Base-by-base conservation (phyloP, 1,284 basidiomycete genomes). In the Trametes versicolor region DNA sequence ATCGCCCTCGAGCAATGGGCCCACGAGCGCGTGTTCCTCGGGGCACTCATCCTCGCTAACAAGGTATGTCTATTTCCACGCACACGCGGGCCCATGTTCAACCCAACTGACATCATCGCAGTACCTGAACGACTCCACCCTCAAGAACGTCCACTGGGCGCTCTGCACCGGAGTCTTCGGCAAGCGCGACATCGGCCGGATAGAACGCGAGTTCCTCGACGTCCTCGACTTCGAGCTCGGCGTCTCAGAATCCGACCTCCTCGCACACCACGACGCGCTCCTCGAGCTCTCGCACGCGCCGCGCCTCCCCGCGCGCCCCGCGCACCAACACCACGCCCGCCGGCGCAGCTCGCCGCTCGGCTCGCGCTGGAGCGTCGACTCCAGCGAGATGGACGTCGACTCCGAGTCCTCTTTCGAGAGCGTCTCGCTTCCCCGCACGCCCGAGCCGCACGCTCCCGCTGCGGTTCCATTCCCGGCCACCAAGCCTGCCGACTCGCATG, bases 101-200 rank as follows among this genome's bases (percentile, higher is more conserved):
- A 15, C 32, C 32, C 6, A 55, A 21, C 66, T 75, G 60, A 73
- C 71, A 57, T 65, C 64, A 56, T 70, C 56, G 57, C 66, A 91
- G 89, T 92, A 92, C 71, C 77, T 87, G 29, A 91, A 92, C 71
- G 90, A 92, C 72, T 90, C 88, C 21, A 91, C 90, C 15, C 80
- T 92, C 21, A 92, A 92, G 81, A 92, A 92, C 74, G 80, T 90
- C 21, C 90, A 92, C 76, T 92, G 90, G 90, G 89, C 90, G 13
- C 79, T 90, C 15, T 92, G 90, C 78, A 92, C 91, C 0, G 89
- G 90, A 58, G 87, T 92, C 37, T 92, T 92, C 72, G 90, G 90
- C 73, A 91, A 91, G 73, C 85, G 89, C 23, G 91, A 92, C 72
- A 85, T 92, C 25, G 90, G 90, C 36, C 85, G 90, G 69, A 91